Evolutionary conservation across 2,329 filamentous ascomycete genomes (phyloP), one percentile per base, ranked within the genome.

Genomic region (Colletotrichum brevisporum): DNA sequence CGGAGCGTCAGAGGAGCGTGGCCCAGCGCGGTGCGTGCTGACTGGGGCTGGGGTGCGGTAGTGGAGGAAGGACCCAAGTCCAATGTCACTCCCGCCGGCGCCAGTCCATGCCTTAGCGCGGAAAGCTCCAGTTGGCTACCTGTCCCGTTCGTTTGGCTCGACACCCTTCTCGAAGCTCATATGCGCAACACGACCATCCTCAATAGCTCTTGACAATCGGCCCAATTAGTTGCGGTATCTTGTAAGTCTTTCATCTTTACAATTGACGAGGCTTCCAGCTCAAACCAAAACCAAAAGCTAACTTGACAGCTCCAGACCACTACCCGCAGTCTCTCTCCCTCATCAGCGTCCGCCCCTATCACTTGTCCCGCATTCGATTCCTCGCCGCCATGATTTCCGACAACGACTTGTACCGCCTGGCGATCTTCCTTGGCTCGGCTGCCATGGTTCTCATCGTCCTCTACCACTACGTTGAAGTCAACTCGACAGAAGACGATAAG

Each of bases 401-500:
- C 89, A 85, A 88, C 80, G 91, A 96, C 73, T 91, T 99, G 76
- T 98, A 98, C 87, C 89, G 89, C 71, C 89, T 99, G 36, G 95
- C 96, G 80, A 91, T 98, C 80, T 95, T 98, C 80, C 92, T 99
- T 69, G 96, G 96, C 83, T 92, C 91, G 63, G 89, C 91, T 48
- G 90, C 95, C 72, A 95, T 98, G 93, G 85, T 98, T 52, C 88
- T 99, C 71, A 98, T 98, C 73, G 90, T 99, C 36, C 83, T 97
- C 31, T 98, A 99, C 83, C 94, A 98, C 82, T 98, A 97, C 83
- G 90, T 99, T 76, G 95, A 98, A 80, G 89, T 97, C 84, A 98
- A 99, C 78, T 89, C 94, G n/a, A 85, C 75, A 66, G 78, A 81
- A 54, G 72, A 77, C 55, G 76, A 70, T 5, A 62, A 78, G 59